Percentiles rank a stretch among this genome's conserved stretches.
Conservation (phyloP, 176 grass and related monocot species). For the Typha latifolia region DNA sequence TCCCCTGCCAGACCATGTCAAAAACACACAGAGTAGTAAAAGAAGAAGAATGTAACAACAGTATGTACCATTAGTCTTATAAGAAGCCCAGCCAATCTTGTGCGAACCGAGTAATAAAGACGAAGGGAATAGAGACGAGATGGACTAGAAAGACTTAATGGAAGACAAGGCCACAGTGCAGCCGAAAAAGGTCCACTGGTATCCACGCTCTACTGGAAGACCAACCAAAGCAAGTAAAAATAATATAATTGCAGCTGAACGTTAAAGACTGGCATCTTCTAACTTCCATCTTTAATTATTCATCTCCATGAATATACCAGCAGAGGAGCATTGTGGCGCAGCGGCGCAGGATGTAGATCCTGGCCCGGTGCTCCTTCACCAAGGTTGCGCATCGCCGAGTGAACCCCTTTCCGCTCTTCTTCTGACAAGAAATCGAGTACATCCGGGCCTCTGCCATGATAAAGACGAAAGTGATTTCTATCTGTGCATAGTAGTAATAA, state of each 20-base stretch:
- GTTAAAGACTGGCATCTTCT: neutral
- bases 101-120: too few species aligned
- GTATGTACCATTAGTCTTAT: neutral
- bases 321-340: slow-evolving; percentile 31
- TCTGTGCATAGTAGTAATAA: neutral
- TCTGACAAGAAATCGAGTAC: neutral
- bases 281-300: neutral
- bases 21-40: neutral
- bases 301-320: slow-evolving; percentile 26
- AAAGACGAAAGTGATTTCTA: neutral
- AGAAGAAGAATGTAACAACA: neutral
- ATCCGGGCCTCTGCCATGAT: neutral
- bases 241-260: neutral
- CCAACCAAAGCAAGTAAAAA: neutral
- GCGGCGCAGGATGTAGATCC: slow-evolving; percentile 33
- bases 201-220: too few species aligned
- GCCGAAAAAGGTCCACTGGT: too few species aligned
- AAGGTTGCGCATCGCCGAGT: slow-evolving; percentile 24
- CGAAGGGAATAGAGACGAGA: too few species aligned
- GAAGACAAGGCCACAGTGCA: too few species aligned
- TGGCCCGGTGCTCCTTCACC: slow-evolving; percentile 26
- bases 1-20: neutral
- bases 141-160: too few species aligned
- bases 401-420: slow-evolving; percentile 11
- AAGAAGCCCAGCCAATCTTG: too few species aligned